Evolutionary conservation across 1,284 basidiomycete genomes (phyloP), one percentile per base, ranked within the genome.

Genomic region (Leccinum griseonigrum): DNA sequence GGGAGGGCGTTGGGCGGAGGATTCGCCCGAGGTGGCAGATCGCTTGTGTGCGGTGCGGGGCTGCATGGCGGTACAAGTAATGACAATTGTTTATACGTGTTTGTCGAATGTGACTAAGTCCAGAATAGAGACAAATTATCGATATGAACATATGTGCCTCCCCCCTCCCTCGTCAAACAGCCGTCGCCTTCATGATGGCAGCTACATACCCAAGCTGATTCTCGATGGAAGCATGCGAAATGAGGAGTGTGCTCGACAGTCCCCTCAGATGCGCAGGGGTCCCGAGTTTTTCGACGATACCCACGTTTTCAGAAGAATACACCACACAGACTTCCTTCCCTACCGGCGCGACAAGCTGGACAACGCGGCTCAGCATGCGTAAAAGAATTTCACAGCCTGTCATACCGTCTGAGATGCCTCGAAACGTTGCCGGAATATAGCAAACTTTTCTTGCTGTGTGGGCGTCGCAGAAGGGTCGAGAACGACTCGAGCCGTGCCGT

Each of bases 31-130:
- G 6, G 74, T 71, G 60, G 85, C 85, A 22, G 84, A 72, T 57
- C 88, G 86, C 71, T 90, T 90, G 62, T 78, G 80, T 26, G 80
- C 76, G 59, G 79, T 74, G 59, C 80, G 79, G 55, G 79, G 74
- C 58, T 80, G 76, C 85, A 88, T 87, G 40, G 55, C 56, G 56
- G 52, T 48, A 29, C 2, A 4, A 14, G 58, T 18, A 53, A 57
- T 46, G 46, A 59, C 60, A 62, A 32, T 59, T 18, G 28, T 68
- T 74, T 71, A 51, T 55, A 3, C 2, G 2, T 71, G 54, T 71
- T 73, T 72, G 59, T 58, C 28, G 11, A 40, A 52, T 34, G 46
- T 10, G 31, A 48, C 4, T 10, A 46, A 9, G 34, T 60, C 52
- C 16, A 36, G 9, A 67, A 63, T 61, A 59, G 14, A 50, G 18